Evolutionary conservation across 75 land plant genomes (phyloP).

Genomic region (Selaginella tamariscina): DNA sequence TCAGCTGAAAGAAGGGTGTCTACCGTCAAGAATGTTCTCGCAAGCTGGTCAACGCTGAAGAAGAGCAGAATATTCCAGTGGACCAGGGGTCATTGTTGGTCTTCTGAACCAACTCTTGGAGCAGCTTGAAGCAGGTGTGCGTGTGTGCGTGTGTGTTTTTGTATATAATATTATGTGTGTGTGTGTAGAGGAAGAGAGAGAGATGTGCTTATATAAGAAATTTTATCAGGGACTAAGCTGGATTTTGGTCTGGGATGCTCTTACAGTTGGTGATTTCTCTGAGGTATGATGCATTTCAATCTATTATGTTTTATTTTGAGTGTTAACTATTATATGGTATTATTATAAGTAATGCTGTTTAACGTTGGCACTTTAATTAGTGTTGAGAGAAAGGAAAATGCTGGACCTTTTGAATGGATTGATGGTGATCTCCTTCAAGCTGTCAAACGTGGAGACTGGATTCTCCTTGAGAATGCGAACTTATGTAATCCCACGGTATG

Average conservation of each 20-base stretch:
- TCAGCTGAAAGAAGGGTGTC: background rate
- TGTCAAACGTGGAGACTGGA: conserved; percentile 88
- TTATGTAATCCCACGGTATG: conserved; percentile 94
- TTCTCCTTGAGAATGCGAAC: conserved; percentile 90
- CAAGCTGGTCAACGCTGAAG: conserved; percentile 15
- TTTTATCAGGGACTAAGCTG: too few relatives aligned
- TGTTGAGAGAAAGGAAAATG: conserved; percentile 16
- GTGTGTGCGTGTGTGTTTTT: background rate
- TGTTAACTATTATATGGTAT: too few relatives aligned
- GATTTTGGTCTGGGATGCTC: background rate
- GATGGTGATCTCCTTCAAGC: conserved; percentile 70
- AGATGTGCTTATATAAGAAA: too few relatives aligned
- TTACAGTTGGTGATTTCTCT: background rate
- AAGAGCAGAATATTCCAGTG: background rate
- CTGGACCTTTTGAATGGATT: conserved; percentile 88
- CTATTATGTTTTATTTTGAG: too few relatives aligned
- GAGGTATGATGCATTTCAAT: too few relatives aligned
- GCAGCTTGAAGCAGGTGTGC: background rate
- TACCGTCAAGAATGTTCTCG: conserved; percentile 4
- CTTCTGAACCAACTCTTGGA: background rate
- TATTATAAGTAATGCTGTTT: too few relatives aligned
- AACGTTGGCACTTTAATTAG: too few relatives aligned
- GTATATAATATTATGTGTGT: too few relatives aligned
- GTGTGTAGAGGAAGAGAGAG: too few relatives aligned
- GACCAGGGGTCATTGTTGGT: background rate